Evolutionary conservation across 805 yeast species (phyloP).

Genomic region (Candida bentonensis): DNA sequence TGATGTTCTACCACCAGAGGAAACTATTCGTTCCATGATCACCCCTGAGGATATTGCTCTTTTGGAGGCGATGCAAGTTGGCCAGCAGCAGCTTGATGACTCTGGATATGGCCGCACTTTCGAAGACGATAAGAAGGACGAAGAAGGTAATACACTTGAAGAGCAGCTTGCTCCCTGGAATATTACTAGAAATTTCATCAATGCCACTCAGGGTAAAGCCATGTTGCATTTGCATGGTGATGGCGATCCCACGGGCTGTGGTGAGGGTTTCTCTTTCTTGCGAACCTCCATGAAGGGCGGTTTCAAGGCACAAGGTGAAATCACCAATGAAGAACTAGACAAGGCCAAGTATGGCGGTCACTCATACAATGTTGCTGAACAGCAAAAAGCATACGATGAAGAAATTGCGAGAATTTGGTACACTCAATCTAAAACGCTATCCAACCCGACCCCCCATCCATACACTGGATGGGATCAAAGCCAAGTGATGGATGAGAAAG

Average conservation of each 20-base stretch:
- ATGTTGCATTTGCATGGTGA: conserved; percentile 91
- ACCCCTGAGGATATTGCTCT: conserved; percentile 83
- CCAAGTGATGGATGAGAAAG: conserved; percentile 19
- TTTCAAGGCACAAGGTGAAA: conserved; percentile 34
- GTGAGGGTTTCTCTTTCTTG: conserved; percentile 77
- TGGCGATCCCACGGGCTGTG: conserved; percentile 89
- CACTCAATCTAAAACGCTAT: conserved; percentile 53
- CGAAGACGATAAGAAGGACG: conserved; percentile 28
- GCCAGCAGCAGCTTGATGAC: conserved; percentile 82
- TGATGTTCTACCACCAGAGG: conserved; percentile 59
- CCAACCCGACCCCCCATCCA: conserved; percentile 20
- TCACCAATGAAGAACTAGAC: conserved; percentile 25
- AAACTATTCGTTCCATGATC: conserved; percentile 66
- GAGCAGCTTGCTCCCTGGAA: conserved; percentile 93
- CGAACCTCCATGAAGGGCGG: conserved; percentile 94
- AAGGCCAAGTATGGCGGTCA: conserved; percentile 43
- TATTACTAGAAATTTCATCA: conserved; percentile 76
- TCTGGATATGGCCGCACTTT: conserved; percentile 38
- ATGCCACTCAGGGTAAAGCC: conserved; percentile 91
- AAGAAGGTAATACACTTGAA: conserved; percentile 41
- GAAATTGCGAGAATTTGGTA: conserved; percentile 87
- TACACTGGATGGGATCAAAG: conserved; percentile 3
- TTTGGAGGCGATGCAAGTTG: conserved; percentile 83
- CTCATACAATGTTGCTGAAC: conserved; percentile 67
- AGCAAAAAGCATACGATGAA: conserved; percentile 83